These are phyloP conservation scores for Centella asiatica DNA, from an alignment of 129 eudicot genomes.

Conservation along the genomic window DNA sequence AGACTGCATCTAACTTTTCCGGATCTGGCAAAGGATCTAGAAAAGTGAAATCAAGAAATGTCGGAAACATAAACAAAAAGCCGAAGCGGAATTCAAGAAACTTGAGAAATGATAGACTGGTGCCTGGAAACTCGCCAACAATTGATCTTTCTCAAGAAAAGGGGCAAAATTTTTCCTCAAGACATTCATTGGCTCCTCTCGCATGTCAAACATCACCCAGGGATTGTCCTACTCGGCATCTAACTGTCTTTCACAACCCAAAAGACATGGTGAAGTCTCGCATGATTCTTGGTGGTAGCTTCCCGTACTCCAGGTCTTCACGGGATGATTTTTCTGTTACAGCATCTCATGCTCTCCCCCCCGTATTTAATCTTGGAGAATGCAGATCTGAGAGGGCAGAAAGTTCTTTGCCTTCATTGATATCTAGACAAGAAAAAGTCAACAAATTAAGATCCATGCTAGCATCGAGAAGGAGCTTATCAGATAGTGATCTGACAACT, in stretches of 20 bases:
- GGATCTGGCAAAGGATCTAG: slow-evolving; percentile 23
- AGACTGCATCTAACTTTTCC: slow-evolving; percentile 23
- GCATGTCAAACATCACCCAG: slow-evolving; percentile 21
- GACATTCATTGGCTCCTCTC: neutral
- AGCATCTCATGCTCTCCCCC: slow-evolving; percentile 13
- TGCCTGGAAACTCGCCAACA: slow-evolving; percentile 18
- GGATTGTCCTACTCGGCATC: slow-evolving; percentile 19
- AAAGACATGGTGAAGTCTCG: slow-evolving; percentile 28
- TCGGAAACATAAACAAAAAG: slow-evolving; percentile 13
- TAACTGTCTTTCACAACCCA: slow-evolving; percentile 8
- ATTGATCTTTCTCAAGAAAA: slow-evolving; percentile 16
- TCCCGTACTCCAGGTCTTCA: slow-evolving; percentile 10
- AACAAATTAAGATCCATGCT: slow-evolving; percentile 10
- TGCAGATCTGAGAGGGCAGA: slow-evolving; percentile 21
- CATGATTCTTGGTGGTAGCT: slow-evolving; percentile 33
- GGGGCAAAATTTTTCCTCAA: neutral
- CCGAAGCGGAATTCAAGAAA: slow-evolving; percentile 26
- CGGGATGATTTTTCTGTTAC: slow-evolving; percentile 10
- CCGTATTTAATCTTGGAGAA: neutral
- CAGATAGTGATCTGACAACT: slow-evolving; percentile 19
- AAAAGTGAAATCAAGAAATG: slow-evolving; percentile 20
- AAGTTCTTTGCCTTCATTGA: slow-evolving; percentile 12
- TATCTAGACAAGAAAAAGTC: slow-evolving; percentile 16
- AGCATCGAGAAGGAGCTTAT: slow-evolving; percentile 20
- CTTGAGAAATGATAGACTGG: slow-evolving; percentile 11